Percentiles rank a stretch among this genome's conserved stretches.
phyloP scores from a whole-genome alignment of 305 asterid genomes.

The Coffea humblotiana region DNA sequence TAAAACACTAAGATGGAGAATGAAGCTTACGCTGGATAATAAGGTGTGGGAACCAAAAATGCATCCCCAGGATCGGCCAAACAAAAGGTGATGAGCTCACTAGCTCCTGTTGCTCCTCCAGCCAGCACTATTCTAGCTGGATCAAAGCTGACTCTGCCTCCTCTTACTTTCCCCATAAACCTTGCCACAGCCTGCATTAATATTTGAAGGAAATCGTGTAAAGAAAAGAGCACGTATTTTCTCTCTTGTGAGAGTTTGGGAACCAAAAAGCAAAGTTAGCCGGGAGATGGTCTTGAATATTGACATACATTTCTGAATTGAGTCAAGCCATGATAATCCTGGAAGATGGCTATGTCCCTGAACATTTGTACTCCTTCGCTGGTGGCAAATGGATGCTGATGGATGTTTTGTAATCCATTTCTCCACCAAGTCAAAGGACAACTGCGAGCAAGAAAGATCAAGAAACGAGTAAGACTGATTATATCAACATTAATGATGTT shows the following conservation, averaged over 20 bases:
- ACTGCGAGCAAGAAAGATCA: constrained; percentile 38
- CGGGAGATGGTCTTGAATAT: neutral
- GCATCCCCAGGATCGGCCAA: constrained; percentile 77
- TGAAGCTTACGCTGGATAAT: constrained; percentile 69
- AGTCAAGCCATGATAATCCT: constrained; percentile 88
- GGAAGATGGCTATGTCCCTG: constrained; percentile 55
- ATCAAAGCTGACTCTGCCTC: constrained; percentile 53
- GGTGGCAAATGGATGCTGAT: constrained; percentile 63
- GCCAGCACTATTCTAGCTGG: constrained; percentile 65
- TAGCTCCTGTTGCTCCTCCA: constrained; percentile 90
- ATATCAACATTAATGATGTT: neutral
- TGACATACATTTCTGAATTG: constrained; percentile 49
- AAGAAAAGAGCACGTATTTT: neutral
- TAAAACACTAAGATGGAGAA: too few relatives aligned
- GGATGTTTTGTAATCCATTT: constrained; percentile 71
- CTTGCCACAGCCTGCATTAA: constrained; percentile 56
- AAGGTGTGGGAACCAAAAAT: constrained; percentile 68
- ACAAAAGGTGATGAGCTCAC: constrained; percentile 53
- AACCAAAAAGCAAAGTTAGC: neutral
- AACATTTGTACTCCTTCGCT: constrained; percentile 56
- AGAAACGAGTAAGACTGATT: neutral
- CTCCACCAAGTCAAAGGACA: constrained; percentile 46
- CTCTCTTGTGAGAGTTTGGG: neutral
- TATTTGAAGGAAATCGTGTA: neutral
- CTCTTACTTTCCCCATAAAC: constrained; percentile 65